Conservation (phyloP, 768 basidiomycete species). For the Amanita rimosa region DNA sequence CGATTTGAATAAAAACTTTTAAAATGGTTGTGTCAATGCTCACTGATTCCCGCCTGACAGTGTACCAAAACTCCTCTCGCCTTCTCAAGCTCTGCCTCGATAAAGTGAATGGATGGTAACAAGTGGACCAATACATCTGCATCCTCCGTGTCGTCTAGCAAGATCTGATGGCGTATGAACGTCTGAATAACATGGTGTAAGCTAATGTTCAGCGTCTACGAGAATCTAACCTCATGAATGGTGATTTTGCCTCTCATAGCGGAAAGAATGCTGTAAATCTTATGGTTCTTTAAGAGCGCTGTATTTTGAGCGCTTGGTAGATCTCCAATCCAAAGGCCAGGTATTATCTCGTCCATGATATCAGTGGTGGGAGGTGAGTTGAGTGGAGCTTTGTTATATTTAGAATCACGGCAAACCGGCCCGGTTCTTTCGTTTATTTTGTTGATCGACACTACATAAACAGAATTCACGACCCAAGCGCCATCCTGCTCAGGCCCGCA, state of each 20-base stretch:
- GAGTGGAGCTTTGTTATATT: background rate
- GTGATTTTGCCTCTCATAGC: conserved; percentile 62
- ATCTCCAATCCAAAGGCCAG: conserved; percentile 80
- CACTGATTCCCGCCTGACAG: conserved; percentile 85
- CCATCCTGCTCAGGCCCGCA: background rate
- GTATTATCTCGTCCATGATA: conserved; percentile 68
- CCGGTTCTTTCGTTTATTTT: too few relatives aligned
- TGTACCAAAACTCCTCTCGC: conserved; percentile 76
- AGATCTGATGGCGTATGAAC: conserved; percentile 70
- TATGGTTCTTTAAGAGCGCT: conserved; percentile 47
- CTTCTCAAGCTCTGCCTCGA: conserved; percentile 67
- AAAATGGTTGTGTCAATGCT: conserved; percentile 16
- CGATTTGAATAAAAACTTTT: background rate
- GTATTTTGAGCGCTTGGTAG: conserved; percentile 57
- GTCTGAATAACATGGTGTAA: conserved; percentile 34
- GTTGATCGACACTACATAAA: background rate
- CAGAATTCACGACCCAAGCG: background rate
- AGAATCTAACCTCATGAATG: conserved; percentile 44
- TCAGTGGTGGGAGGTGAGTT: background rate
- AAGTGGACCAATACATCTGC: conserved; percentile 74
- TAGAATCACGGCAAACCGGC: background rate
- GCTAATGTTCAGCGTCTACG: background rate
- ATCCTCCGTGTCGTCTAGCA: conserved; percentile 64
- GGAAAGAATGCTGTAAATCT: conserved; percentile 67
- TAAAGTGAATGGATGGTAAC: conserved; percentile 72